These are phyloP conservation scores for Trichoderma lentiforme DNA, from an alignment of 2,329 filamentous ascomycete genomes.

Conservation along the genomic window DNA sequence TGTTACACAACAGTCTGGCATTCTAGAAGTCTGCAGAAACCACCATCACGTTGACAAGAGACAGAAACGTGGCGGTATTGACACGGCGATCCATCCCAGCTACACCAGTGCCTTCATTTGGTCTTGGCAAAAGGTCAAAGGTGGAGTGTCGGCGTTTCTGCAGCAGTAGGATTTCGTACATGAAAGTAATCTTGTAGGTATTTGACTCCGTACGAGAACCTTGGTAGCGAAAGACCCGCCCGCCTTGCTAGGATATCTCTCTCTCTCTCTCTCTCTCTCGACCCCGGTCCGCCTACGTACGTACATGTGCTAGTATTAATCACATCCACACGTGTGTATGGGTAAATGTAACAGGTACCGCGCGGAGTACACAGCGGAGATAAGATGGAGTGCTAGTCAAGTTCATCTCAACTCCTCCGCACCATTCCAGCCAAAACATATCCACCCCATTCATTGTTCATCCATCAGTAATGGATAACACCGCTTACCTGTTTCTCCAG, in stretches of 20 bases:
- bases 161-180: not conserved
- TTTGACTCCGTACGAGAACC: not conserved
- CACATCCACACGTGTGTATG: not conserved
- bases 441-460: not conserved
- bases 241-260: not conserved
- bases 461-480: not conserved
- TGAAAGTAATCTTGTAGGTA: not conserved
- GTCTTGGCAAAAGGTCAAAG: not conserved
- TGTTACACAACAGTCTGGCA: not conserved
- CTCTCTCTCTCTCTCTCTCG: not conserved
- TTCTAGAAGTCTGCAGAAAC: not conserved
- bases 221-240: not conserved
- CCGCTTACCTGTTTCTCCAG: not conserved
- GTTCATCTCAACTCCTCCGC: not conserved
- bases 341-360: not conserved
- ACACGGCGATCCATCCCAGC: not conserved
- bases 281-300: not conserved
- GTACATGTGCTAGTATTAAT: not conserved
- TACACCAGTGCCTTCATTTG: not conserved
- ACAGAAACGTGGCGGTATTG: not conserved
- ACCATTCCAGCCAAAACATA: not conserved
- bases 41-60: not conserved
- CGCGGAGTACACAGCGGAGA: not conserved
- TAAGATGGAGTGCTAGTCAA: not conserved
- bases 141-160: not conserved